These are phyloP conservation scores for Verticillium tricorpus DNA, from an alignment of 2,329 filamentous ascomycete genomes.

Conservation along the genomic window DNA sequence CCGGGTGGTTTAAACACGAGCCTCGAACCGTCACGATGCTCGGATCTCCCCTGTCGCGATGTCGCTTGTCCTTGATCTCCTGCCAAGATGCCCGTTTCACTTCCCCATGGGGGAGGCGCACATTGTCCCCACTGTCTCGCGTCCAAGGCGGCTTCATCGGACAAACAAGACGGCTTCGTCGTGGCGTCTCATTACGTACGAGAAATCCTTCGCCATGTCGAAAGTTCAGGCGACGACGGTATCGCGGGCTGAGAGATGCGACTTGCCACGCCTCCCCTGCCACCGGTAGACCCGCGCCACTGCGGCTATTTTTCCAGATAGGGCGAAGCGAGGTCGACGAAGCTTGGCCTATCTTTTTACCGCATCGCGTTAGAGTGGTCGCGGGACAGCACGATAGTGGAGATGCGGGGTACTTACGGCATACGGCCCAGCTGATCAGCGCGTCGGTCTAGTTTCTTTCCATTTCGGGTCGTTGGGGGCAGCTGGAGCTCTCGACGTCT, in stretches of 20 bases:
- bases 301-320: background rate
- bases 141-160: background rate
- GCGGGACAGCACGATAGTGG: background rate
- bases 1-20: too few relatives aligned
- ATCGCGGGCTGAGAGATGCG: background rate
- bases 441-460: conserved; percentile 1
- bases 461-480: background rate
- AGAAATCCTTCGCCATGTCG: background rate
- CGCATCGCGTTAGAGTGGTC: background rate
- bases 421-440: background rate
- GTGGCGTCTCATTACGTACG: background rate
- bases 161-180: background rate
- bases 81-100: background rate
- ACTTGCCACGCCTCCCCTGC: background rate
- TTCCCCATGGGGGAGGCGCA: background rate
- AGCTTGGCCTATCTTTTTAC: conserved; percentile 3
- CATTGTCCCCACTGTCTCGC: background rate
- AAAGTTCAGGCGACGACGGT: background rate
- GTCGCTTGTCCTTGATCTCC: background rate
- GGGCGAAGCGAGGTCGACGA: background rate
- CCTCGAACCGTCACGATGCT: background rate
- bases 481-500: background rate
- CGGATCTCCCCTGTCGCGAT: background rate
- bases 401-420: background rate
- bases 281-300: background rate